Evolutionary conservation across 305 asterid species (phyloP).

Genomic region (Stenogyne calaminthoides): DNA sequence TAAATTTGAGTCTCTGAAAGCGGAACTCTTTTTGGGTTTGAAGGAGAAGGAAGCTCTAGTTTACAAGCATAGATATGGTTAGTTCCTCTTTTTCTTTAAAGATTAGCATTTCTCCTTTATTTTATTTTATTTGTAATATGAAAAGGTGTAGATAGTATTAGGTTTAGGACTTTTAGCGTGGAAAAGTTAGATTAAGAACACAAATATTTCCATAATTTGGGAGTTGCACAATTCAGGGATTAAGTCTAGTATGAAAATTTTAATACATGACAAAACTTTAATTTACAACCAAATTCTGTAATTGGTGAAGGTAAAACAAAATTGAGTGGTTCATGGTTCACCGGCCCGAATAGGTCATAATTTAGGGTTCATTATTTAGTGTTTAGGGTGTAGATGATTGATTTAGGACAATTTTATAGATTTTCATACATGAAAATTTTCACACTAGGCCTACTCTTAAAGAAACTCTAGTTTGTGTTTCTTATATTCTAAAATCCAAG

Average conservation of each 20-base stretch:
- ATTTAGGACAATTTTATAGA: no score
- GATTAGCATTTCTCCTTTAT: neutral
- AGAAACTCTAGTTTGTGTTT: neutral
- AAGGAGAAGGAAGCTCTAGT: conserved; percentile 58
- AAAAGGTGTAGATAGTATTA: neutral
- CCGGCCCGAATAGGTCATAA: no score
- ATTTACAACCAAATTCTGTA: no score
- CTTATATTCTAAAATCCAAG: conserved; percentile 8
- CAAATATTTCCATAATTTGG: neutral
- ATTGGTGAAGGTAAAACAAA: no score
- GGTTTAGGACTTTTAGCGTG: neutral
- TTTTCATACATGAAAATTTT: no score
- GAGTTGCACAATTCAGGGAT: neutral
- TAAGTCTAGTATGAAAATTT: no score
- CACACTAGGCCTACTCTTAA: no score
- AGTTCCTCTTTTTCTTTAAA: conserved; percentile 19
- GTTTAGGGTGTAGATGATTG: no score
- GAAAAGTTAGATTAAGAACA: neutral
- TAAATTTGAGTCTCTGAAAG: conserved; percentile 47
- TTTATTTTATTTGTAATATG: neutral
- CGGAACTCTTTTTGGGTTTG: conserved; percentile 51
- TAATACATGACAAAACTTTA: no score
- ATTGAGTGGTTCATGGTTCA: no score
- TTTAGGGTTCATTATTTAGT: no score
- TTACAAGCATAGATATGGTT: conserved; percentile 67